Conservation (phyloP, 345 rosid genomes). For the Eucalyptus coolabah region DNA sequence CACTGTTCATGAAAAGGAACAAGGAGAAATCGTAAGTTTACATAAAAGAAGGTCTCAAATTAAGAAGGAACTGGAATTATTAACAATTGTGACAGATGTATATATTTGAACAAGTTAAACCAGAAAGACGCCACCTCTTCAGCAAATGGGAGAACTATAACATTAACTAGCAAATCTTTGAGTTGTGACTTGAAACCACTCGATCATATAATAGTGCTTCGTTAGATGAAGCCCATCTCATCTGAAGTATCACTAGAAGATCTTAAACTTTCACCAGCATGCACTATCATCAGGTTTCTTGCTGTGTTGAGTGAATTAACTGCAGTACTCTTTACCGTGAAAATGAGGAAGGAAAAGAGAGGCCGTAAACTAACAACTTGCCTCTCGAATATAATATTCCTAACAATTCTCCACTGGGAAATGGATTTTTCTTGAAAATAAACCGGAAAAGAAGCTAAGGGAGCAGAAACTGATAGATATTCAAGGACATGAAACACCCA, state of each 20-base stretch:
- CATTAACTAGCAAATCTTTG: not conserved
- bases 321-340: not conserved
- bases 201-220: not conserved
- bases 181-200: not conserved
- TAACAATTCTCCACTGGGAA: not conserved
- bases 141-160: not conserved
- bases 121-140: not conserved
- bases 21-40: not conserved
- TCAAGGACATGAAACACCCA: not conserved
- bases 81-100: not conserved
- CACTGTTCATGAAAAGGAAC: conserved; percentile 9
- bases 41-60: not conserved
- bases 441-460: not conserved
- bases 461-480: not conserved
- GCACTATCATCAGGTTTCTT: not conserved
- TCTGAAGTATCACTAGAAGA: not conserved
- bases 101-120: not conserved
- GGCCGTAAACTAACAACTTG: not conserved
- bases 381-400: not conserved
- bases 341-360: not conserved
- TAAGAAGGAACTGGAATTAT: not conserved
- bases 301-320: not conserved
- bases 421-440: not conserved
- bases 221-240: not conserved
- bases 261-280: not conserved